Base-by-base conservation (phyloP, 805 yeast species). In the Hanseniaspora guilliermondii region DNA sequence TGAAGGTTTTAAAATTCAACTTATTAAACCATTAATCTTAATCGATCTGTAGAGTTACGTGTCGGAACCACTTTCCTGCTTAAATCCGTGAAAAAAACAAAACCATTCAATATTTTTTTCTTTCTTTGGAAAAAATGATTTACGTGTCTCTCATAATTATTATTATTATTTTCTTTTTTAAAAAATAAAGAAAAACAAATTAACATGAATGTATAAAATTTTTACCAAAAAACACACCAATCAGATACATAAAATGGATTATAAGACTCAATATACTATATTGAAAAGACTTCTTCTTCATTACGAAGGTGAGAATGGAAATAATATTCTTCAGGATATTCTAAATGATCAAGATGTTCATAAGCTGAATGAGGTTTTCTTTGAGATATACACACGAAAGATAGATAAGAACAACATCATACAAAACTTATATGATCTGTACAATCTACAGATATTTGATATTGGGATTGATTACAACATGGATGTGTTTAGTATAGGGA, bases 401-500 rank as follows among this genome's bases (percentile, higher is more conserved):
- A 30, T 52, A 4, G 55, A 52, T 33, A n/a, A 47, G 30, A 52
- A 52, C 36, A 52, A 52, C 25, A 19, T 44, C 6, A 3, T 42
- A 9, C 25, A 8, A 1, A 24, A 24, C 27, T 27, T 52, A 7
- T 42, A 36, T 32, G 55, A 52, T 14, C 21, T 52, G 4, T 40
- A 42, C 24, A 36, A 37, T 32, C 25, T 52, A 9, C 44, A 35
- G 12, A 52, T 52, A 7, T 52, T 52, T 52, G 55, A 44, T 27
- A 4, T 44, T 19, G 47, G 49, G 12, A 44, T 40, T 14, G 40
- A 21, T 8, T 17, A n/a, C 17, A 30, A 4, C 16, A 16, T 44
- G 14, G 24, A 30, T 30, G 47, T 44, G 19, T 21, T 6, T 4
- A 32, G 17, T 27, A 44, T 44, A 9, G 47, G 37, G 11, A 30